A percentile compares a stretch with the other conserved stretches of the same genome.
These are phyloP conservation scores for Hanseniaspora mollemarum DNA, from an alignment of 805 yeast genomes.

Conservation along the genomic window DNA sequence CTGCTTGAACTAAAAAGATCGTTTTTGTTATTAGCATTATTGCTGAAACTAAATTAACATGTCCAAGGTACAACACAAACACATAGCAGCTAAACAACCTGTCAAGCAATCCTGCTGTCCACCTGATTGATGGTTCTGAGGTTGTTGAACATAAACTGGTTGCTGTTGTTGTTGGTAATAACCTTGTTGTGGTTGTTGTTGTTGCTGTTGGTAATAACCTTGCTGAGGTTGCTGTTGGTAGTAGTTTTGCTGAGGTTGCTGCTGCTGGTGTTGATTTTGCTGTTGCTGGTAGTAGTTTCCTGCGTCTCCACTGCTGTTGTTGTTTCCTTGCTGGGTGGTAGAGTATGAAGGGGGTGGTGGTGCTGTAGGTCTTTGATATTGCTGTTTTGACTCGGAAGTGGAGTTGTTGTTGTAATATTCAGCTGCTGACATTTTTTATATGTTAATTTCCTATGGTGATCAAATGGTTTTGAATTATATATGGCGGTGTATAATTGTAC, in stretches of 20 bases:
- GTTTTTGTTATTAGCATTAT: too few relatives aligned
- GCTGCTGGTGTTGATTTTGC: conserved; percentile 20
- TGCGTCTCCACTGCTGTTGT: conserved; percentile 18
- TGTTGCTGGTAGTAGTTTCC: conserved; percentile 17
- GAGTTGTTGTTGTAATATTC: conserved; percentile 13
- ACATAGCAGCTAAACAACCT: conserved; percentile 45
- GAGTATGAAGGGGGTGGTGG: conserved; percentile 14
- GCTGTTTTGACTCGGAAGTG: conserved; percentile 1
- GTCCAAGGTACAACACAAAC: conserved; percentile 47
- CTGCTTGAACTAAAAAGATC: neutral
- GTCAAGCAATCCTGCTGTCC: conserved; percentile 35
- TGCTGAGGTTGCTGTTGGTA: conserved; percentile 33
- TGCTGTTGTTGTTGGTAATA: conserved; percentile 38
- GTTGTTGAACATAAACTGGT: conserved; percentile 42
- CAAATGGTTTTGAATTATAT: neutral
- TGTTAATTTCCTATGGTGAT: neutral
- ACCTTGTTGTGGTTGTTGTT: conserved; percentile 30
- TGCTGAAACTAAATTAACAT: conserved; percentile 32
- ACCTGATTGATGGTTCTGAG: conserved; percentile 29
- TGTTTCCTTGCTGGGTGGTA: conserved; percentile 13
- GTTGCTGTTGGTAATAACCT: conserved; percentile 36
- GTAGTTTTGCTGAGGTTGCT: conserved; percentile 22
- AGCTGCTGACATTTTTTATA: conserved; percentile 11
- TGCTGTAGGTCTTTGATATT: conserved; percentile 15
- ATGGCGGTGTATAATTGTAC: too few relatives aligned